Base-by-base conservation (phyloP, 176 grass and related monocot species). In the Musa beccarii region DNA sequence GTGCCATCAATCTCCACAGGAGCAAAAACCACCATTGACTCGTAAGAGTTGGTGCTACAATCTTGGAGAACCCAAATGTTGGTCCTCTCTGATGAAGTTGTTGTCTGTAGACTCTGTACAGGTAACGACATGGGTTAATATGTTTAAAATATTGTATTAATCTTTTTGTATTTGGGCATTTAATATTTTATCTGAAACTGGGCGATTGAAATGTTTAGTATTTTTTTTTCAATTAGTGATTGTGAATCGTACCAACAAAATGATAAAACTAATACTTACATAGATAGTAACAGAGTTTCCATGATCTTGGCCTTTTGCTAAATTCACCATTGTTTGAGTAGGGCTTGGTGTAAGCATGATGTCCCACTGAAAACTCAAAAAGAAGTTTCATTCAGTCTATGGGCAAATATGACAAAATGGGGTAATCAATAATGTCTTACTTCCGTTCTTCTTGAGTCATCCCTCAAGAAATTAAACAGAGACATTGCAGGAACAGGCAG, bases 231-330 rank as follows among this genome's bases (percentile, higher is more conserved):
- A 19, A 70, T 9, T 29, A 66, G 23, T 66, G 57, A 24, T 23
- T 12, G 12, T 26, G 8, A 21, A 11, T 66, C 22, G 29, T 51
- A 49, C 52, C 8, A 71, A 51, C 2, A 71, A 51, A 52, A 71
- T 52, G 17, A 20, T 51, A 20, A 2, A 71, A 1, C 15, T 14
- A 11, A 68, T 43, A 62, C 81, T 86, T 83, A 90, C 89, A 51
- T 96, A 84, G 75, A 85, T 74, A 15, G 83, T 74, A 55, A 91
- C 83, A 52, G 78, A 86, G 87, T 96, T 96, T 49, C 87, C 76
- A 3, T 83, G 92, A 74, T 90, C 83, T 80, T 92, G 86, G 8
- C 92, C 89, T 81, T 89, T 96, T 0, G 85, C 76, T 52, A 96
- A 73, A 66, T 59, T 88, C 73, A 75, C 81, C 66, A 77, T 74